phyloP scores from a whole-genome alignment of 352 stramenopile species.

The Phytophthora fragariae region DNA sequence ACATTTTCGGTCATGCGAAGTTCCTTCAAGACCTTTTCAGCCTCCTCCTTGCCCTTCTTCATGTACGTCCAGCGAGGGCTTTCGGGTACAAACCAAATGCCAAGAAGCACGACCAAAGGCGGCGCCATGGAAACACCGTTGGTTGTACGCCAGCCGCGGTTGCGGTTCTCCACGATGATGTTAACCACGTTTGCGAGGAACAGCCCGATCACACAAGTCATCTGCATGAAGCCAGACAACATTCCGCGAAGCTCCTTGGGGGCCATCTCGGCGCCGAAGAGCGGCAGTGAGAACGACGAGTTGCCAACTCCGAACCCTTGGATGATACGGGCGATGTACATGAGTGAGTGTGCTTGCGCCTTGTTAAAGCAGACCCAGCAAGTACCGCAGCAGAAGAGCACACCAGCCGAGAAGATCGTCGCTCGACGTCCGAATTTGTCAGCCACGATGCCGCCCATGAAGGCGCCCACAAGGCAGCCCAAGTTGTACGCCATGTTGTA shows the following conservation, averaged over 20 bases:
- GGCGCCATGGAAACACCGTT: slow-evolving; percentile 44
- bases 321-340: slow-evolving; percentile 43
- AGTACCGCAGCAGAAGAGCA: slow-evolving; percentile 43
- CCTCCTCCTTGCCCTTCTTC: slow-evolving; percentile 42
- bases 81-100: slow-evolving; percentile 51
- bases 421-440: slow-evolving; percentile 42
- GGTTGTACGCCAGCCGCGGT: slow-evolving; percentile 45
- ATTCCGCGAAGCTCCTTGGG: slow-evolving; percentile 47
- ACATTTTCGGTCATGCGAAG: slow-evolving; percentile 46
- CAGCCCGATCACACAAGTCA: slow-evolving; percentile 43
- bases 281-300: slow-evolving; percentile 42
- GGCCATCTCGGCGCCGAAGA: slow-evolving; percentile 49
- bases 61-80: slow-evolving; percentile 52
- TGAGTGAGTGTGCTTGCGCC: slow-evolving; percentile 24
- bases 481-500: slow-evolving; percentile 53
- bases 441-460: slow-evolving; percentile 40
- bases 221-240: slow-evolving; percentile 52
- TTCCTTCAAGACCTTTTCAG: slow-evolving; percentile 38
- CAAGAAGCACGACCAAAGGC: slow-evolving; percentile 43
- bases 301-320: slow-evolving; percentile 50
- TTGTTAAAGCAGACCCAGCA: slow-evolving; percentile 41
- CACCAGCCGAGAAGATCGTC: slow-evolving; percentile 43
- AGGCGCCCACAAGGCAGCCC: slow-evolving; percentile 41
- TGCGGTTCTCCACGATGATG: slow-evolving; percentile 39
- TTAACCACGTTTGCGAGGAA: slow-evolving; percentile 50